Percentiles rank a stretch among this genome's conserved stretches.
phyloP scores from a whole-genome alignment of 148 eudicot species.

The Rhododendron mucronatum region DNA sequence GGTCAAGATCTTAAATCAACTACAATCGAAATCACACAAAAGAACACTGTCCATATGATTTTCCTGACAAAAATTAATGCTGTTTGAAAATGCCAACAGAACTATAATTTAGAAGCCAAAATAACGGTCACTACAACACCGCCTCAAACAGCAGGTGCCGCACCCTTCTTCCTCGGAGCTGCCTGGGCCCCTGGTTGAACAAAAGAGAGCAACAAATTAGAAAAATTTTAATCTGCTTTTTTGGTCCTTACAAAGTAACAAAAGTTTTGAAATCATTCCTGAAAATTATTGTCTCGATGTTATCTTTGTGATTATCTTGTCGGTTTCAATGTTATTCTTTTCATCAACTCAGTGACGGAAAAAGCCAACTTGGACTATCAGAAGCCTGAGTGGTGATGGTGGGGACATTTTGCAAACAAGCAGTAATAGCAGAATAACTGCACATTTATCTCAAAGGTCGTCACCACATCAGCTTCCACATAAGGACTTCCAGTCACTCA shows the following conservation, averaged over 20 bases:
- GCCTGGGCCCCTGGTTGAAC: slow-evolving; percentile 28
- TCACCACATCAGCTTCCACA: background rate
- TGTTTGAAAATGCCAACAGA: background rate
- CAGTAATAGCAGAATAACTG: too few species aligned
- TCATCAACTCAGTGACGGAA: background rate
- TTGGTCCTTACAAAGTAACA: background rate
- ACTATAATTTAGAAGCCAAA: background rate
- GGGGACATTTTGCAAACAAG: background rate
- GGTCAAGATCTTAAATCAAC: background rate
- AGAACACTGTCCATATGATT: background rate
- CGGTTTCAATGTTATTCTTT: background rate
- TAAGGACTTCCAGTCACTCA: background rate
- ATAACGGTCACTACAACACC: background rate
- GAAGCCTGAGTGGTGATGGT: background rate
- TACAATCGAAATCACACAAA: background rate
- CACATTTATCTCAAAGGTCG: background rate
- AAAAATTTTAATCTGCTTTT: background rate
- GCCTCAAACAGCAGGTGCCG: slow-evolving; percentile 23
- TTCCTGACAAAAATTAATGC: background rate
- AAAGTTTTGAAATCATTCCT: background rate
- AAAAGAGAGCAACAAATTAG: background rate
- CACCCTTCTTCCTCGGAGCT: slow-evolving; percentile 36
- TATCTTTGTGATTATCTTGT: background rate
- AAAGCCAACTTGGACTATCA: background rate
- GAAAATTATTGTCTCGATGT: background rate